phyloP scores from a whole-genome alignment of 2,329 filamentous ascomycete species.

The Trichothecium sympodiale region DNA sequence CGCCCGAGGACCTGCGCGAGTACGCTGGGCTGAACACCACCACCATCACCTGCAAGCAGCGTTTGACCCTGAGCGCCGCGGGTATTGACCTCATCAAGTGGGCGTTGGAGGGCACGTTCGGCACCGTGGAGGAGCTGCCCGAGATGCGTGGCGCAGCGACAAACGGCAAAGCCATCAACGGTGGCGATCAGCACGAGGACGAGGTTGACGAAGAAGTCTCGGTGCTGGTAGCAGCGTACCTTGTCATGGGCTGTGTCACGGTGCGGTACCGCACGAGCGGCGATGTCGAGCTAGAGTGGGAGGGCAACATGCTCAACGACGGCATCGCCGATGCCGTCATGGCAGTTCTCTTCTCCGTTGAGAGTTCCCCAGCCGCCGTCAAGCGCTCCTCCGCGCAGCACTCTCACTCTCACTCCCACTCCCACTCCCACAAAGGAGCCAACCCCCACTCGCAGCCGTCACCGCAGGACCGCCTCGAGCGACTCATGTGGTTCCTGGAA shows the following conservation, averaged over 20 bases:
- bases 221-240: conserved; percentile 42
- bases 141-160: conserved; percentile 34
- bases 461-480: conserved; percentile 66
- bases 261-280: conserved; percentile 69
- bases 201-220: conserved; percentile 56
- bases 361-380: conserved; percentile 89
- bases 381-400: conserved; percentile 45
- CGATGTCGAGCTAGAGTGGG: conserved; percentile 88
- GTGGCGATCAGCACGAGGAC: conserved; percentile 29
- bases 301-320: conserved; percentile 95
- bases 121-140: conserved; percentile 62
- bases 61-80: conserved; percentile 75
- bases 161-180: conserved; percentile 21
- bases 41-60: conserved; percentile 85
- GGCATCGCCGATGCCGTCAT: conserved; percentile 96
- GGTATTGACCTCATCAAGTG: conserved; percentile 86
- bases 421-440: conserved; percentile 24
- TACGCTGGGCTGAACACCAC: conserved; percentile 96
- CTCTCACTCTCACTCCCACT: conserved; percentile 25
- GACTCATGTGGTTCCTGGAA: conserved; percentile 92
- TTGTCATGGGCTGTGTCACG: conserved; percentile 83
- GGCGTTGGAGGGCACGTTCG: conserved; percentile 91
- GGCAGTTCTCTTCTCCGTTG: conserved; percentile 81
- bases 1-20: conserved; percentile 87
- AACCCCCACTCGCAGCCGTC: conserved; percentile 67